Evolutionary conservation across 2,329 filamentous ascomycete species (phyloP).

Genomic region (Botrytis cinerea): DNA sequence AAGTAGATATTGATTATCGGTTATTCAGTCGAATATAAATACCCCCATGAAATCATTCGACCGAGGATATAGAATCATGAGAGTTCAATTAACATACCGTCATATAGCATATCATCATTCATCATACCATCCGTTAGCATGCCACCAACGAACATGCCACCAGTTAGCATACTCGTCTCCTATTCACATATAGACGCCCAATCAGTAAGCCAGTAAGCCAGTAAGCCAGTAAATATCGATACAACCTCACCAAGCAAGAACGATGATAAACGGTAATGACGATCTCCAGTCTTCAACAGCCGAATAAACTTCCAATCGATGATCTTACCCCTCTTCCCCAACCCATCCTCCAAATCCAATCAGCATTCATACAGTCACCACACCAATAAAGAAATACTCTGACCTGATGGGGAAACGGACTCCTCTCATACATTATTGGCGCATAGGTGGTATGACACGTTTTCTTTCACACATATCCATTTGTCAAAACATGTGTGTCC

Average conservation of each 20-base stretch:
- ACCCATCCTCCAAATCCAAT: background rate
- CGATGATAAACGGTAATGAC: background rate
- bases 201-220: background rate
- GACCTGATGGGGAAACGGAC: background rate
- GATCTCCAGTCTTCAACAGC: background rate
- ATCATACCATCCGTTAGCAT: background rate
- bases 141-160: background rate
- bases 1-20: background rate
- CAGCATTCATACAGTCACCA: background rate
- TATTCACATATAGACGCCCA: background rate
- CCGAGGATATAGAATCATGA: background rate
- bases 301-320: background rate
- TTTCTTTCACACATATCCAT: background rate
- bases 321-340: constrained; percentile 6
- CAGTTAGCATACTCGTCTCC: background rate
- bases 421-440: background rate
- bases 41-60: background rate
- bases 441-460: background rate
- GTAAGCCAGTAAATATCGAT: background rate
- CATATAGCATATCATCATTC: background rate
- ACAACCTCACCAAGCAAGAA: background rate
- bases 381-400: background rate
- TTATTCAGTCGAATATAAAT: background rate
- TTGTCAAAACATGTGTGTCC: constrained; percentile 4
- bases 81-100: background rate